Conservation (phyloP, 352 stramenopile genomes). For the Phytophthora syringae region DNA sequence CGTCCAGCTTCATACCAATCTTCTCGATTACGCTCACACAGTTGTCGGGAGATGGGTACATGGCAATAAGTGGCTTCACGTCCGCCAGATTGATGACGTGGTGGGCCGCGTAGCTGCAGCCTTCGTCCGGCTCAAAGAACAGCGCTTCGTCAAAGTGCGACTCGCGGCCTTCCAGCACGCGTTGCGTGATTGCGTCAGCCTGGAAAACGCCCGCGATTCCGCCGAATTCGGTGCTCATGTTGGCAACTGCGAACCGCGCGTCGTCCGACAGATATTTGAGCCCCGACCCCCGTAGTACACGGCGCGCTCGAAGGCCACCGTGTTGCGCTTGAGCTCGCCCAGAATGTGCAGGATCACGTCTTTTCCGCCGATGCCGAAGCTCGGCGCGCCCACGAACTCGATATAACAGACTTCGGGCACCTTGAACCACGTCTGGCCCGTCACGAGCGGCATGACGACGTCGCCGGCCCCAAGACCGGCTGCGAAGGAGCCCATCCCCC, state of each 20-base stretch:
- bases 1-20: slow-evolving; percentile 78
- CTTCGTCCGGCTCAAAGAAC: slow-evolving; percentile 71
- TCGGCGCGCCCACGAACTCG: slow-evolving; percentile 72
- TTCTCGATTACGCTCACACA: slow-evolving; percentile 74
- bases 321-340: slow-evolving; percentile 83
- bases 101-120: slow-evolving; percentile 77
- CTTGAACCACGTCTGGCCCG: slow-evolving; percentile 87
- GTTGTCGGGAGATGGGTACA: slow-evolving; percentile 86
- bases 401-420: slow-evolving; percentile 82
- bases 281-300: slow-evolving; percentile 79
- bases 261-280: slow-evolving; percentile 77
- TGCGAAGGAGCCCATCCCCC: slow-evolving; percentile 83
- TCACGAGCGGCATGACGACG: slow-evolving; percentile 86
- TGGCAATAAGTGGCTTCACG: slow-evolving; percentile 67
- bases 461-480: slow-evolving; percentile 74
- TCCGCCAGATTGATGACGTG: slow-evolving; percentile 75
- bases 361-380: slow-evolving; percentile 81
- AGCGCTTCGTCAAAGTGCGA: slow-evolving; percentile 76
- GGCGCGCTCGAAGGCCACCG: slow-evolving; percentile 78
- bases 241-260: slow-evolving; percentile 80
- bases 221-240: slow-evolving; percentile 88
- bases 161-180: slow-evolving; percentile 53
- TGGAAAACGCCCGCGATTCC: slow-evolving; percentile 84
- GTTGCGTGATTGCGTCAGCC: slow-evolving; percentile 75
- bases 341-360: slow-evolving; percentile 86